These are phyloP conservation scores for Didymella keratinophila DNA, from an alignment of 2,329 filamentous ascomycete species.

Conservation along the genomic window DNA sequence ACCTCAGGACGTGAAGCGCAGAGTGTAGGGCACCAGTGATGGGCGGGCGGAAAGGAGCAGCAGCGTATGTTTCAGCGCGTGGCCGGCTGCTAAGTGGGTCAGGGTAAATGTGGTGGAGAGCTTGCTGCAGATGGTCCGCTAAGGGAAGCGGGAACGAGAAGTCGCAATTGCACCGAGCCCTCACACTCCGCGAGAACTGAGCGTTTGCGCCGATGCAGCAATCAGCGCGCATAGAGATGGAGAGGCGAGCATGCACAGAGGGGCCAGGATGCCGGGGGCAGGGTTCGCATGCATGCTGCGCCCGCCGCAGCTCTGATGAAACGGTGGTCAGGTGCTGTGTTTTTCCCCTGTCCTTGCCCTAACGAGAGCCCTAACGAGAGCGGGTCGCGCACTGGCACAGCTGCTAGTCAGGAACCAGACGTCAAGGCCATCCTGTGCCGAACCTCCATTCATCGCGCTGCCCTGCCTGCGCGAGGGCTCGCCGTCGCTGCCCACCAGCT, in stretches of 20 bases:
- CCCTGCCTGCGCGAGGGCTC: conserved; percentile 1
- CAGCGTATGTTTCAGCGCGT: conserved; percentile 32
- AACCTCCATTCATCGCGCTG: conserved; percentile 2
- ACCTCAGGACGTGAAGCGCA: conserved; percentile 22
- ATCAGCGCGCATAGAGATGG: conserved; percentile 9
- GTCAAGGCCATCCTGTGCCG: conserved; percentile 8
- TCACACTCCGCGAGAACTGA: conserved; percentile 5
- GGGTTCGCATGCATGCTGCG: conserved; percentile 23
- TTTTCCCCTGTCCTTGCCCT: conserved; percentile 8
- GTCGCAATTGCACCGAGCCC: conserved; percentile 11
- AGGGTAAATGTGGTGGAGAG: conserved; percentile 6
- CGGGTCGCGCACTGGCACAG: conserved; percentile 14
- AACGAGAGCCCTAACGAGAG: conserved; percentile 6
- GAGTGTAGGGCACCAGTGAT: conserved; percentile 27
- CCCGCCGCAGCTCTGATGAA: conserved; percentile 23
- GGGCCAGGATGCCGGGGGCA: conserved; percentile 15
- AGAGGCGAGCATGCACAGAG: conserved; percentile 14
- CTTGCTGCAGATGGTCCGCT: conserved; percentile 15
- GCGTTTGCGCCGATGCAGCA: conserved; percentile 11
- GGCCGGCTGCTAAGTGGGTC: conserved; percentile 17
- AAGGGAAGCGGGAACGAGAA: conserved; percentile 15
- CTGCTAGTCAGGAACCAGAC: conserved; percentile 3
- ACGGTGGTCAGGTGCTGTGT: conserved; percentile 23
- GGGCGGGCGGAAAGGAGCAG: conserved; percentile 32
- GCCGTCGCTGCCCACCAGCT: neutral